A percentile compares a stretch with the other conserved stretches of the same genome.
phyloP scores from a whole-genome alignment of 176 grass and related monocot genomes.

The Ensete glaucum region DNA sequence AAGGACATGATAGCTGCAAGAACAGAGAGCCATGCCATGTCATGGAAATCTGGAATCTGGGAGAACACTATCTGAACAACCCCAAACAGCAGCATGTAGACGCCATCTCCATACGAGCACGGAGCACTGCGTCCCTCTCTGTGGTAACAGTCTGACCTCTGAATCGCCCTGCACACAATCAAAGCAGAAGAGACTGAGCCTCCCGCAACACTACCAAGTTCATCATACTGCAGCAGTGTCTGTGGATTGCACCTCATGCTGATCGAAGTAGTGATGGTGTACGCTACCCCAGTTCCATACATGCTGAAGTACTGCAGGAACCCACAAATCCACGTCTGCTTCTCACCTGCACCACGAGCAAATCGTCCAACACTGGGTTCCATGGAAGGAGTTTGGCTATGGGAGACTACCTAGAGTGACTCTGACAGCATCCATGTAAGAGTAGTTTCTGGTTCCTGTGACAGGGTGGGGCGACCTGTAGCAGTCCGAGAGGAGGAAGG shows the following conservation, averaged over 20 bases:
- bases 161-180: slow-evolving; percentile 38
- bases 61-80: slow-evolving; percentile 55
- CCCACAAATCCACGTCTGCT: slow-evolving; percentile 52
- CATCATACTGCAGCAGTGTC: background rate
- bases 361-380: background rate
- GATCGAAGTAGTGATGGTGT: slow-evolving; percentile 51
- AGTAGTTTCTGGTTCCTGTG: slow-evolving; percentile 43
- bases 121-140: slow-evolving; percentile 36
- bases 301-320: slow-evolving; percentile 48
- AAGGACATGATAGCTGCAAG: slow-evolving; percentile 79
- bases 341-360: slow-evolving; percentile 29
- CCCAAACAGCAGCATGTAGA: slow-evolving; percentile 65
- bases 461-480: slow-evolving; percentile 41
- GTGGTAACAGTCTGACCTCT: slow-evolving; percentile 65
- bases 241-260: slow-evolving; percentile 33
- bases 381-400: background rate
- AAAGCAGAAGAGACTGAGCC: background rate
- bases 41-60: slow-evolving; percentile 63
- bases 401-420: slow-evolving; percentile 29
- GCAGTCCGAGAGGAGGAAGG: slow-evolving; percentile 40
- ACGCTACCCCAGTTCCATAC: slow-evolving; percentile 50
- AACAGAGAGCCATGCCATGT: slow-evolving; percentile 83
- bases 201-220: background rate
- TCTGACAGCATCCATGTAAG: slow-evolving; percentile 59
- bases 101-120: slow-evolving; percentile 35